Percentiles rank a stretch among this genome's conserved stretches.
Evolutionary conservation across 2,329 filamentous ascomycete species (phyloP).

Genomic region (Colletotrichum camelliae): DNA sequence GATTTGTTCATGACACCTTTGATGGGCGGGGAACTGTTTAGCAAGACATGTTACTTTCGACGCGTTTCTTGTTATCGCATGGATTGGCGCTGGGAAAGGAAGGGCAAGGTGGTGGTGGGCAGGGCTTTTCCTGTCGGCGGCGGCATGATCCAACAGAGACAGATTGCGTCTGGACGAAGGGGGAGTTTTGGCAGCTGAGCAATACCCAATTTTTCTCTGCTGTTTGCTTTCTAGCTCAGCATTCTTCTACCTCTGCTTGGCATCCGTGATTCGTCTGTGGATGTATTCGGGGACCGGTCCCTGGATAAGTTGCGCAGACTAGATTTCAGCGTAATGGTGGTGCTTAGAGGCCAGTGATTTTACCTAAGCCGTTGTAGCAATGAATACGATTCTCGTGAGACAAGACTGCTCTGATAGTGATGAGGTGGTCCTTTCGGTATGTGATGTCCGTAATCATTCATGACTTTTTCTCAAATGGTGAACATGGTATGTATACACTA

Average conservation of each 20-base stretch:
- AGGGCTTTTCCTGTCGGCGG: not conserved
- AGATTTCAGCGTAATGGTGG: not conserved
- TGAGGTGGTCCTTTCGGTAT: not conserved
- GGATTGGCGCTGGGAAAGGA: not conserved
- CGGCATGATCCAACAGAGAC: not conserved
- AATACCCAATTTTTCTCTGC: not conserved
- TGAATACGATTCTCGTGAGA: not conserved
- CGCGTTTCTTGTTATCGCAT: not conserved
- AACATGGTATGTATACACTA: slow-evolving; percentile 19
- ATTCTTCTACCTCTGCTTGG: not conserved
- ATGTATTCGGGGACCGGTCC: not conserved
- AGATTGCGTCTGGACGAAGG: not conserved
- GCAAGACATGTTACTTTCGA: not conserved
- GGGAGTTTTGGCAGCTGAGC: not conserved
- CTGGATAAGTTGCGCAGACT: not conserved
- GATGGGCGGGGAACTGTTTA: not conserved
- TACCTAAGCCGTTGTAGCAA: not conserved
- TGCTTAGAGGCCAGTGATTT: not conserved
- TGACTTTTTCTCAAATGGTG: slow-evolving; percentile 16
- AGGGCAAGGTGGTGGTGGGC: not conserved
- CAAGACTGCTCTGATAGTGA: not conserved
- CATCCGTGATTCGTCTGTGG: not conserved
- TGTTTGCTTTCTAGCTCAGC: not conserved
- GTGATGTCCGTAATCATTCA: slow-evolving; percentile 20
- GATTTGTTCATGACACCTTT: slow-evolving; percentile 1